These are phyloP conservation scores for Zygnema cylindricum DNA, from an alignment of 139 green algal genomes.

Conservation along the genomic window DNA sequence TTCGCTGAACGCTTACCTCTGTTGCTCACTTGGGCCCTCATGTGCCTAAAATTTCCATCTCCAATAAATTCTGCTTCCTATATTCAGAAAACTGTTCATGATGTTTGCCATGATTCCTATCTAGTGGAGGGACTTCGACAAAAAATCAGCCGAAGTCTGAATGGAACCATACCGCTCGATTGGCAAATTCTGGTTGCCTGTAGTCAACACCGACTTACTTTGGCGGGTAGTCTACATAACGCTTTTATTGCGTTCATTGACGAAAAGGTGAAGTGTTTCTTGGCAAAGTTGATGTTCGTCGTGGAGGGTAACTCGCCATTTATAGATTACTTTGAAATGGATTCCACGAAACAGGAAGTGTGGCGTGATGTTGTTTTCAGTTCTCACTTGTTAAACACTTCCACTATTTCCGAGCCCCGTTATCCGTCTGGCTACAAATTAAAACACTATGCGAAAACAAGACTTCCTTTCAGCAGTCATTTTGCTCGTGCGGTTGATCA, in stretches of 20 bases:
- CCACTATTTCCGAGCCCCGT: background rate
- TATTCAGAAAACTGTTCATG: background rate
- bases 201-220: background rate
- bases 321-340: background rate
- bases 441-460: background rate
- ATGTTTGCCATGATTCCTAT: background rate
- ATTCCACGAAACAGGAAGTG: background rate
- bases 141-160: background rate
- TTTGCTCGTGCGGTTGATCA: background rate
- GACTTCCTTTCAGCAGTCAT: conserved; percentile 12
- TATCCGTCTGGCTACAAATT: background rate
- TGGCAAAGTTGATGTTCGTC: conserved; percentile 6
- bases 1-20: no score
- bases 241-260: background rate
- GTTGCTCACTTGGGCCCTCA: background rate
- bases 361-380: background rate
- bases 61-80: background rate
- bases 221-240: background rate
- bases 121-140: background rate
- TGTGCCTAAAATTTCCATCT: background rate
- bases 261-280: background rate
- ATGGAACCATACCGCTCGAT: background rate
- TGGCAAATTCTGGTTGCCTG: conserved; percentile 1
- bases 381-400: background rate
- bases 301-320: background rate